A percentile compares a stretch with the other conserved stretches of the same genome.
Conservation (phyloP, 169 alveolate species). For the Plasmodium yoelii region DNA sequence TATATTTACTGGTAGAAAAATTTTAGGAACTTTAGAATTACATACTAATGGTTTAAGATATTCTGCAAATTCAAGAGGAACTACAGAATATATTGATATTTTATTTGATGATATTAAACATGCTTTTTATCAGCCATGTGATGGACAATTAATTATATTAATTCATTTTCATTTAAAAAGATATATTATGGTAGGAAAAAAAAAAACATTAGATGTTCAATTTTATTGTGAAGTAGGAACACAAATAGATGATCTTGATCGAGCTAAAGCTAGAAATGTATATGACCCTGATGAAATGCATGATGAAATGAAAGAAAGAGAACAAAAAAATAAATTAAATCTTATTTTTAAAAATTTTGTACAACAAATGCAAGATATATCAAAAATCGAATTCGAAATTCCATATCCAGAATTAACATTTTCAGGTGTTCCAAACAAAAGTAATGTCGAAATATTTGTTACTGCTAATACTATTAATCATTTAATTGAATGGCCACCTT, state of each 20-base stretch:
- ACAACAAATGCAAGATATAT: slow-evolving; percentile 81
- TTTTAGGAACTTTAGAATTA: slow-evolving; percentile 95
- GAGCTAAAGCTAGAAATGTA: slow-evolving; percentile 90
- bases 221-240: slow-evolving; percentile 97
- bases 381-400: slow-evolving; percentile 80
- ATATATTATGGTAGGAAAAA: slow-evolving; percentile 96
- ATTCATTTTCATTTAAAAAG: slow-evolving; percentile 95
- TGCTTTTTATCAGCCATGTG: slow-evolving; percentile 98
- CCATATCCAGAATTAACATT: slow-evolving; percentile 93
- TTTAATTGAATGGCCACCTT: slow-evolving; percentile 97
- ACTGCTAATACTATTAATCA: slow-evolving; percentile 96
- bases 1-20: slow-evolving; percentile 88
- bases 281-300: slow-evolving; percentile 97
- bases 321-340: slow-evolving; percentile 92
- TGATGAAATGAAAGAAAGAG: slow-evolving; percentile 97
- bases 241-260: slow-evolving; percentile 96
- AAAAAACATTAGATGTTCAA: slow-evolving; percentile 95
- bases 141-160: slow-evolving; percentile 95
- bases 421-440: slow-evolving; percentile 96
- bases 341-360: slow-evolving; percentile 93
- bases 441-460: slow-evolving; percentile 95
- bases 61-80: slow-evolving; percentile 84
- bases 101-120: slow-evolving; percentile 95
- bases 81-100: slow-evolving; percentile 92
- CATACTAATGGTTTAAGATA: slow-evolving; percentile 97